Evolutionary conservation across 495 filamentous ascomycete species (phyloP), one percentile per base, ranked within the genome.

Genomic region (Podospora australis): DNA sequence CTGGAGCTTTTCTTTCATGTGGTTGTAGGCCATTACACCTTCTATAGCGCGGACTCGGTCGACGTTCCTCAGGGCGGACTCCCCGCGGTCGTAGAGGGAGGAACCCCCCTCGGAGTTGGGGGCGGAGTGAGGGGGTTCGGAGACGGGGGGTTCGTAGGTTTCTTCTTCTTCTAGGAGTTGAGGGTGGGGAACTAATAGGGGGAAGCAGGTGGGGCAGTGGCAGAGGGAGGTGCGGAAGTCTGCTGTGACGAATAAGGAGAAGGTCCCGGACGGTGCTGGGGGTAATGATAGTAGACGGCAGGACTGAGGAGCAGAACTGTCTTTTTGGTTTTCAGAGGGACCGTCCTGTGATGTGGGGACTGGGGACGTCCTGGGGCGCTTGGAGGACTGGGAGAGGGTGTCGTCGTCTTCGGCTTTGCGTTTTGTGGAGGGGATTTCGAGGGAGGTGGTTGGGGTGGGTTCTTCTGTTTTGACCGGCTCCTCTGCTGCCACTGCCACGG

Each of bases 1-100:
- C 75, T 89, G 96, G 11, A 98, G 80, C 58, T 91, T 90, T 39
- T 96, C 91, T 54, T 91, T 90, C 17, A 98, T 77, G 52, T 92
- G 82, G 56, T 96, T 96, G 65, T 96, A 98, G 10, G 87, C 88
- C 88, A 96, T 95, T 9, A 94, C 91, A 16, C 92, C 92, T 65
- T 98, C 90, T 52, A 98, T 96, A 3, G 92, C 92, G 16, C 82
- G 72, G 14, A 97, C 90, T 2, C 92, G 82, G 63, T 97, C 92
- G 16, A 98, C 80, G 52, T 86, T 90, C 63, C 79, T 87, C 22
- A 98, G 73, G 0, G 90, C 92, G 20, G 84, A 87, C 63, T 97
- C 91, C 30, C 91, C 92, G 16, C 87, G 84, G 21, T 97, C 90
- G 24, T 89, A 79, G 4, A 97, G 67, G 53, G 86, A 91, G 39